Conservation (phyloP, 257 asterid genomes). For the Salvia rosmarinus region DNA sequence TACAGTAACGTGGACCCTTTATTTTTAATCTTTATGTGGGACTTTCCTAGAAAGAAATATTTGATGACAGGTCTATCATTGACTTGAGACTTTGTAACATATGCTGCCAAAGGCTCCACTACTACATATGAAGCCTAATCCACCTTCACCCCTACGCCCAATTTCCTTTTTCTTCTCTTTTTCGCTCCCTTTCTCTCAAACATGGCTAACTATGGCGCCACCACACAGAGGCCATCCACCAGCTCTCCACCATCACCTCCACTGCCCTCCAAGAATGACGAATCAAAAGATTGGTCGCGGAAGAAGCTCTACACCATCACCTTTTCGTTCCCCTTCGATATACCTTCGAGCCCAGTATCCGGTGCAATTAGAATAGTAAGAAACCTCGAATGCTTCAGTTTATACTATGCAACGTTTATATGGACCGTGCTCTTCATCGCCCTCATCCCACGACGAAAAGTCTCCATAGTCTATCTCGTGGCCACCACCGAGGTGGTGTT, state of each 20-base stretch:
- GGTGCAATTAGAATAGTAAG: conserved; percentile 54
- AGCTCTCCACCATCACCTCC: conserved; percentile 24
- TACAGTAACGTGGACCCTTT: neutral
- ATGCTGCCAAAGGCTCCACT: neutral
- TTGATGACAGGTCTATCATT: conserved; percentile 25
- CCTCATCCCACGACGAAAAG: conserved; percentile 60
- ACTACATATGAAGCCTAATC: conserved; percentile 5
- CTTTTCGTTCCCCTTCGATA: conserved; percentile 51
- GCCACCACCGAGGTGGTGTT: conserved; percentile 54
- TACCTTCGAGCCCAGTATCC: conserved; percentile 65
- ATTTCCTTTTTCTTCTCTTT: neutral
- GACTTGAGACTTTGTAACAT: conserved; percentile 26
- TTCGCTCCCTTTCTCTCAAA: neutral
- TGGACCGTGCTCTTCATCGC: conserved; percentile 69
- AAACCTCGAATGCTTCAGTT: conserved; percentile 45
- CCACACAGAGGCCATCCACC: conserved; percentile 55
- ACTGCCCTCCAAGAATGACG: conserved; percentile 19
- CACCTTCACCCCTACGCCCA: neutral
- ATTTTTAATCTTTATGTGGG: no score
- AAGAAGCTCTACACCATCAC: conserved; percentile 36
- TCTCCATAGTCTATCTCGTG: conserved; percentile 56
- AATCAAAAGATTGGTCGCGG: conserved; percentile 28
- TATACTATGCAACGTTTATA: conserved; percentile 53
- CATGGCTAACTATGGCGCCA: conserved; percentile 54
- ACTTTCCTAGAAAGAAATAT: conserved; percentile 23